Percentiles rank a stretch among this genome's conserved stretches.
These are phyloP conservation scores for Blepharisma japonicum DNA, from an alignment of 73 alveolate genomes.

Conservation along the genomic window DNA sequence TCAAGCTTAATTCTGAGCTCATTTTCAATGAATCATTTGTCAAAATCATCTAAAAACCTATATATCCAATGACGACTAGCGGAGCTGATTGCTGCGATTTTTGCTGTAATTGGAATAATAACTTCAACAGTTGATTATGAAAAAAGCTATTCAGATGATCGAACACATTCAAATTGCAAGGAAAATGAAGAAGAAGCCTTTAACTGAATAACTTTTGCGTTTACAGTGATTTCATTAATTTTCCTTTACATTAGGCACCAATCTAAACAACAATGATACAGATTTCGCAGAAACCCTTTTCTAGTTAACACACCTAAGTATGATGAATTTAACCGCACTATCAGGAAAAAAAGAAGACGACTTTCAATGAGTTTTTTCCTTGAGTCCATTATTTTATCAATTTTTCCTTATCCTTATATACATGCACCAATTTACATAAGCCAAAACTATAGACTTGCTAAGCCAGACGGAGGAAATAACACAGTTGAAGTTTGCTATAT, in stretches of 20 bases:
- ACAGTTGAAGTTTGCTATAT: slow-evolving; percentile 24
- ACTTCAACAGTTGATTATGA: slow-evolving; percentile 23
- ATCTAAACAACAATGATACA: background rate
- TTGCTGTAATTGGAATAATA: background rate
- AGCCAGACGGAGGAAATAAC: background rate
- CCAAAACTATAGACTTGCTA: background rate
- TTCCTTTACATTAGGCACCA: background rate
- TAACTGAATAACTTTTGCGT: background rate
- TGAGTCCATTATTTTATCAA: background rate
- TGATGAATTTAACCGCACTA: background rate
- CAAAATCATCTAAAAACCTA: background rate
- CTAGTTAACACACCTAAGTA: background rate
- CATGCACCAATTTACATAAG: background rate
- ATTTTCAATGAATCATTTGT: no score
- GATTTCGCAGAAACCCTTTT: background rate
- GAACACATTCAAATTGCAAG: slow-evolving; percentile 22
- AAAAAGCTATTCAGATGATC: background rate
- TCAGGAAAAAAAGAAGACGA: background rate
- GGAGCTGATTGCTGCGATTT: slow-evolving; percentile 17
- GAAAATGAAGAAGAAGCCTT: background rate
- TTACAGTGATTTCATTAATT: slow-evolving; percentile 6
- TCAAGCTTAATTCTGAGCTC: no score
- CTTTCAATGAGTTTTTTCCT: background rate
- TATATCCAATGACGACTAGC: slow-evolving; percentile 8
- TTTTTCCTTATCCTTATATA: slow-evolving; percentile 7